phyloP scores from a whole-genome alignment of 169 alveolate genomes.

The Eimeria zaria region DNA sequence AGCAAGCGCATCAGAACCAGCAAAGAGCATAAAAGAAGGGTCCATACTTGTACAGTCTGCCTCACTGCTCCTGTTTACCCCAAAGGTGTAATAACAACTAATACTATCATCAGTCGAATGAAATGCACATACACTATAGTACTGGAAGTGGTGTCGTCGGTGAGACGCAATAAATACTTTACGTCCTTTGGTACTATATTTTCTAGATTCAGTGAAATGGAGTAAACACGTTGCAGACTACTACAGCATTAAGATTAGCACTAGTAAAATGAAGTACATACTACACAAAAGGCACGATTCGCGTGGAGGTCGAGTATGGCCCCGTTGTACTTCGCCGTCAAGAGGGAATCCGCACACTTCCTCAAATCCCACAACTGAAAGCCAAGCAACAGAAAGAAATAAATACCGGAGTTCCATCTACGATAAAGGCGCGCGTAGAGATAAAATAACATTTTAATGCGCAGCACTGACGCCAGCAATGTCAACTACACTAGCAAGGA shows the following conservation, averaged over 20 bases:
- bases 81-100: neutral
- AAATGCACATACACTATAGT: too few species aligned
- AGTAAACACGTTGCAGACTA: neutral
- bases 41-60: neutral
- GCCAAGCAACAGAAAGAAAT: neutral
- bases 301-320: constrained; percentile 81
- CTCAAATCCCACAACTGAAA: constrained; percentile 83
- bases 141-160: too few species aligned
- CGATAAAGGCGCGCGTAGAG: neutral
- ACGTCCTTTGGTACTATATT: too few species aligned
- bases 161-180: neutral
- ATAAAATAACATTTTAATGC: neutral
- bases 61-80: neutral
- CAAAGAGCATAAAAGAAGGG: neutral
- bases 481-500: too few species aligned
- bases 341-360: constrained; percentile 73
- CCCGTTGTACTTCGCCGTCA: constrained; percentile 82
- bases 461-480: neutral
- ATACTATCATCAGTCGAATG: too few species aligned
- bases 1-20: neutral
- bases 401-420: neutral
- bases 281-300: constrained; percentile 76
- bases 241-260: too few species aligned
- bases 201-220: neutral
- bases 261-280: neutral